Evolutionary conservation across 2,329 filamentous ascomycete species (phyloP).

Genomic region (Phaeophleospora eucalypticola): DNA sequence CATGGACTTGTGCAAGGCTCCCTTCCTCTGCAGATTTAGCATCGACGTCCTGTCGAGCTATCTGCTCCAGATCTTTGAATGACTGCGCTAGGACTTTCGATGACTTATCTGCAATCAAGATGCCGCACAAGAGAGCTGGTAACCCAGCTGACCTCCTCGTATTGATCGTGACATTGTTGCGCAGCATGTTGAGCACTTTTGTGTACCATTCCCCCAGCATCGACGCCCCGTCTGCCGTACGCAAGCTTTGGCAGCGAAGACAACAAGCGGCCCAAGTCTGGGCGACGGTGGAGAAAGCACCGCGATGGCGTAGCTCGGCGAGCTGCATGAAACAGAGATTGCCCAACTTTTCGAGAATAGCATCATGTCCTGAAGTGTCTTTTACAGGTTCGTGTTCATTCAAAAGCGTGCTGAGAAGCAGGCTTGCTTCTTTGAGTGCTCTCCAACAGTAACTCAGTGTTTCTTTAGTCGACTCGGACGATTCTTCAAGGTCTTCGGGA

Average conservation of each 20-base stretch:
- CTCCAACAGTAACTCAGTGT: constrained; percentile 92
- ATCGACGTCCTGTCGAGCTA: constrained; percentile 43
- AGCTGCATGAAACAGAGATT: constrained; percentile 77
- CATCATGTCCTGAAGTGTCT: background rate
- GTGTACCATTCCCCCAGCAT: constrained; percentile 67
- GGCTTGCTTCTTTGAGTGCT: constrained; percentile 91
- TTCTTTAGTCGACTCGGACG: constrained; percentile 76
- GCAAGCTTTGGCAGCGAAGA: constrained; percentile 55
- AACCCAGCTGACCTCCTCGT: constrained; percentile 90
- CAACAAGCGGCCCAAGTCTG: constrained; percentile 83
- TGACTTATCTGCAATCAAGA: constrained; percentile 63
- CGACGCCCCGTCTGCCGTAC: constrained; percentile 38
- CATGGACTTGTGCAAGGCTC: constrained; percentile 84
- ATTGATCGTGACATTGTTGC: constrained; percentile 68
- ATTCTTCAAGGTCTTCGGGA: constrained; percentile 69
- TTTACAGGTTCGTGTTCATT: background rate
- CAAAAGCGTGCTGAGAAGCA: constrained; percentile 26
- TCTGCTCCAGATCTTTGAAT: constrained; percentile 58
- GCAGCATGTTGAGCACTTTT: constrained; percentile 24
- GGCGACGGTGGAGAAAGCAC: constrained; percentile 89
- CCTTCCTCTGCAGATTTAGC: constrained; percentile 41
- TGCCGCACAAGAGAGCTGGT: constrained; percentile 77
- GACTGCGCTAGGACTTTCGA: constrained; percentile 58
- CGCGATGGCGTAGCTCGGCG: constrained; percentile 77
- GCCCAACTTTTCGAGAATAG: constrained; percentile 13